Evolutionary conservation across 2,329 filamentous ascomycete species (phyloP), one percentile per base, ranked within the genome.

Genomic region (Colletotrichum echinochloae): DNA sequence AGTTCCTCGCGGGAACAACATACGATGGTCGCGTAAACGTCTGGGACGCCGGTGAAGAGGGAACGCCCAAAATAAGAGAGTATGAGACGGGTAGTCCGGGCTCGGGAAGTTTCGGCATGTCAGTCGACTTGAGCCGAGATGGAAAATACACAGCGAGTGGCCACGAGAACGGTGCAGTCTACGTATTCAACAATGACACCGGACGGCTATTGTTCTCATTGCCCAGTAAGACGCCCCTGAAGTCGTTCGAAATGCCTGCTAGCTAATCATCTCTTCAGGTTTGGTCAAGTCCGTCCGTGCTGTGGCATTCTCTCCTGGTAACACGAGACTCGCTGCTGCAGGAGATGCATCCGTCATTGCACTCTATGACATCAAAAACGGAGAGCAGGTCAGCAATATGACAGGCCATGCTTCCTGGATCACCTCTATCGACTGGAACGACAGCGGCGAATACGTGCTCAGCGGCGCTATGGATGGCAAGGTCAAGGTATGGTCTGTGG

Each of bases 401-500:
- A 82, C 88, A 0, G 94, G 92, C 1, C 93, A 95, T 79, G 87
- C 89, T 0, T 92, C 93, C 6, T 99, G 95, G 96, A 91, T 99
- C 74, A 92, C 95, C 72, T 92, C 92, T 39, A 85, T 98, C 52
- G 94, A 97, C 79, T 99, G 95, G 94, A 98, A 92, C 79, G 89
- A 93, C 77, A 97, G 93, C 5, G 96, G 96, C 57, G 95, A 98
- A 81, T 97, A 93, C 79, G 84, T 99, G 16, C 86, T 98, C 3
- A 97, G 92, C 77, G 94, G 94, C 57, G 90, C 92, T 1, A 94
- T 97, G 79, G 95, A 98, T 78, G 95, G 96, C 46, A 98, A 97
- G 81, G 94, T 93, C 71, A 98, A 97, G 81, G 93, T 98, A 37
- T 99, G 96, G 96, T 95, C 94, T 37, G 89, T 98, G 70, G 94